A percentile compares a stretch with the other conserved stretches of the same genome.
Evolutionary conservation across 2,329 filamentous ascomycete genomes (phyloP).

Genomic region (Uncinocarpus reesii): DNA sequence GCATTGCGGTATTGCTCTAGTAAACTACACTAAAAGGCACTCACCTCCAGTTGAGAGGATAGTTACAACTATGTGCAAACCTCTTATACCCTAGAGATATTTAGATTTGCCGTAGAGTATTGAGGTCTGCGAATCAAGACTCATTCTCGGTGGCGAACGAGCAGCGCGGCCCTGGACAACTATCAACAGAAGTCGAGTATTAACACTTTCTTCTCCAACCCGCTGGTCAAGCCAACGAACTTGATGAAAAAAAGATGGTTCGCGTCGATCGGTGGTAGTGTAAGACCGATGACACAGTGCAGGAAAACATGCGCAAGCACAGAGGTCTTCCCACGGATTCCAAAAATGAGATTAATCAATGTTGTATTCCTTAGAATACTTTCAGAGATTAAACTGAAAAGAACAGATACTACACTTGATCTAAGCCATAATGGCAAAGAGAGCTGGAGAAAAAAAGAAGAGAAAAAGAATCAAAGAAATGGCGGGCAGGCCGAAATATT

Average conservation of each 20-base stretch:
- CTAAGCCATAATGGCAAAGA: conserved; percentile 56
- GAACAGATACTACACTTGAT: conserved; percentile 96
- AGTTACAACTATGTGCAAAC: too few relatives aligned
- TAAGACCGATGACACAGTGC: conserved; percentile 66
- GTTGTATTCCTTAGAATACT: conserved; percentile 61
- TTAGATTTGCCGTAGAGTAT: too few relatives aligned
- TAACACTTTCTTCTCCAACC: conserved; percentile 46
- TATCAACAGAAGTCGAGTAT: too few relatives aligned
- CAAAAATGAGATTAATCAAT: conserved; percentile 81
- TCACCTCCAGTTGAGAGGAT: too few relatives aligned
- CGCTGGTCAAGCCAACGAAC: conserved; percentile 40
- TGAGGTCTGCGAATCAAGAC: too few relatives aligned
- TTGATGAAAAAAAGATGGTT: conserved; percentile 54
- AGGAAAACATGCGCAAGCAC: conserved; percentile 58
- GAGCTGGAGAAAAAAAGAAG: conserved; percentile 41
- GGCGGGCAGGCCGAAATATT: conserved; percentile 18
- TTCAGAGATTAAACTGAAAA: conserved; percentile 97
- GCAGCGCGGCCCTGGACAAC: too few relatives aligned
- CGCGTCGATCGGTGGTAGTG: conserved; percentile 65
- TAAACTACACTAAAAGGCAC: too few relatives aligned
- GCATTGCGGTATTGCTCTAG: too few relatives aligned
- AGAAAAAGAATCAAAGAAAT: conserved; percentile 25
- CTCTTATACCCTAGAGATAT: too few relatives aligned
- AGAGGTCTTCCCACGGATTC: conserved; percentile 46
- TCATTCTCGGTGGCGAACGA: too few relatives aligned